These are phyloP conservation scores for Mesembryanthemum crystallinum DNA, from an alignment of 148 eudicot genomes.

Conservation along the genomic window DNA sequence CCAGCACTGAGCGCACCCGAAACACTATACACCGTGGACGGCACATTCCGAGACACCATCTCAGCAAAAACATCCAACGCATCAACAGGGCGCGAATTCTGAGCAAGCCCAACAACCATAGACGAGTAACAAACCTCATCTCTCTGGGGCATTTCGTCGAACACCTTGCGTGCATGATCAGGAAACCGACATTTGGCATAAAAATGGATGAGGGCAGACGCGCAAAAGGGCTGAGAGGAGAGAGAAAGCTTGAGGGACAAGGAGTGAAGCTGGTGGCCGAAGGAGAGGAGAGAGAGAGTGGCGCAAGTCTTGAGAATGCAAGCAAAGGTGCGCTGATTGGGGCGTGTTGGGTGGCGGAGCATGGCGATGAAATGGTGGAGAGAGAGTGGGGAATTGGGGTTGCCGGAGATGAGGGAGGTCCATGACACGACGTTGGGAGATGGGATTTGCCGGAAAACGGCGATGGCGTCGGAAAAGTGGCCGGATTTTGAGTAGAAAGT, in stretches of 20 bases:
- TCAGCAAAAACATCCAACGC: constrained; percentile 44
- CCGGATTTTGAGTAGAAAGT: constrained; percentile 55
- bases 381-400: constrained; percentile 40
- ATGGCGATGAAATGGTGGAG: constrained; percentile 54
- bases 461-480: constrained; percentile 31
- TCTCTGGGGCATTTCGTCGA: constrained; percentile 51
- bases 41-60: constrained; percentile 44
- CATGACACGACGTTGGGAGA: constrained; percentile 64
- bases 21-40: constrained; percentile 47
- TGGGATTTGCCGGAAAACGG: constrained; percentile 47
- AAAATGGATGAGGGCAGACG: constrained; percentile 44
- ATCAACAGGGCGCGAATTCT: constrained; percentile 38
- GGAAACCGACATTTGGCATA: constrained; percentile 38
- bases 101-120: constrained; percentile 56
- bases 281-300: constrained; percentile 23
- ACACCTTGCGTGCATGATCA: constrained; percentile 48
- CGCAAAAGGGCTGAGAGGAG: constrained; percentile 35
- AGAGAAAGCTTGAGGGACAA: constrained; percentile 37
- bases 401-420: constrained; percentile 63
- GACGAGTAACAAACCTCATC: constrained; percentile 60
- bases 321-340: constrained; percentile 52
- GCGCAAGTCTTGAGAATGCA: constrained; percentile 49
- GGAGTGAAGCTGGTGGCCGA: constrained; percentile 49
- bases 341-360: constrained; percentile 59
- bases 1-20: constrained; percentile 55